A percentile compares a stretch with the other conserved stretches of the same genome.
phyloP scores from a whole-genome alignment of 495 filamentous ascomycete genomes.

The Bathelium albidoporum region DNA sequence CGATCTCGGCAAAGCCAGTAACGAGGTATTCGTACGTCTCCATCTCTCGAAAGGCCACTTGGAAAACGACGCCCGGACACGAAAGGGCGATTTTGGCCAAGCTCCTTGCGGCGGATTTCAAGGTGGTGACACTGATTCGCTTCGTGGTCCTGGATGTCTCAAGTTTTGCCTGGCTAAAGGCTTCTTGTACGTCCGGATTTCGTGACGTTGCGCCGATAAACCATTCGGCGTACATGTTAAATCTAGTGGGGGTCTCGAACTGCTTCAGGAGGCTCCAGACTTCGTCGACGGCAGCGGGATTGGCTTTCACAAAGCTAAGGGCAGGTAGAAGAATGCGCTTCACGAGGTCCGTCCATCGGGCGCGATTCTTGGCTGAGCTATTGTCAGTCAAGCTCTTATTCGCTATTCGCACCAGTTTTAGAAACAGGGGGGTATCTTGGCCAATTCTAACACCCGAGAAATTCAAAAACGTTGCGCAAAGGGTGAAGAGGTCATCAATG shows the following conservation, averaged over 20 bases:
- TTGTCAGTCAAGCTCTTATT: conserved; percentile 61
- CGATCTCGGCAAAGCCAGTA: conserved; percentile 83
- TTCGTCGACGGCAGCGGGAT: conserved; percentile 73
- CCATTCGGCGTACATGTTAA: conserved; percentile 90
- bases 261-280: conserved; percentile 70
- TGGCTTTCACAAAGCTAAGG: conserved; percentile 70
- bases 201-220: conserved; percentile 66
- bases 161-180: conserved; percentile 61
- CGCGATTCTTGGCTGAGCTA: conserved; percentile 52
- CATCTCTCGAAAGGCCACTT: conserved; percentile 73
- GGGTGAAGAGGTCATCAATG: conserved; percentile 78
- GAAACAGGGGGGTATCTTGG: conserved; percentile 63
- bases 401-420: conserved; percentile 74
- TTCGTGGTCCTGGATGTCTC: conserved; percentile 79
- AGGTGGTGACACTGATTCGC: conserved; percentile 75
- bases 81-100: conserved; percentile 80
- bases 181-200: conserved; percentile 64
- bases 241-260: conserved; percentile 67
- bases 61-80: conserved; percentile 85
- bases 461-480: conserved; percentile 78
- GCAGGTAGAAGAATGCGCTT: conserved; percentile 74
- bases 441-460: conserved; percentile 80
- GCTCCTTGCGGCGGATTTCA: conserved; percentile 64
- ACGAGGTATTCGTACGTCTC: conserved; percentile 88
- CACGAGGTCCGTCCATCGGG: conserved; percentile 70